Percentiles rank a stretch among this genome's conserved stretches.
Evolutionary conservation across 495 filamentous ascomycete species (phyloP).

Genomic region (Xylaria telfairii): DNA sequence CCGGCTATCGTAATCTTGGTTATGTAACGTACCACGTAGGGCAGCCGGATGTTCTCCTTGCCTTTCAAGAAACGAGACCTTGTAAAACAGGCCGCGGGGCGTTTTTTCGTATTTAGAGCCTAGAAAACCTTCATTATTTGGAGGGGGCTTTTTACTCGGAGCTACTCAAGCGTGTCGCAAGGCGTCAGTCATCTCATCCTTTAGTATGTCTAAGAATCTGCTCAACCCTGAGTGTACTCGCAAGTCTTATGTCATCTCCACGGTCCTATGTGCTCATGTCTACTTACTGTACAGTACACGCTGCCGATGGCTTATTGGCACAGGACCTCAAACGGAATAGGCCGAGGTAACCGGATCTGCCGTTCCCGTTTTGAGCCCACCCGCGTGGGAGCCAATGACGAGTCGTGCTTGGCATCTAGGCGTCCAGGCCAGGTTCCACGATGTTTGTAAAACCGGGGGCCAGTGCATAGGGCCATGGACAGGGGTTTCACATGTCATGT

Average conservation of each 20-base stretch:
- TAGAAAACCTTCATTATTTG: background rate
- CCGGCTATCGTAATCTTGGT: no score
- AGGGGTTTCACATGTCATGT: background rate
- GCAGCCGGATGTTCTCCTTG: background rate
- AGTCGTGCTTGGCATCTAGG: background rate
- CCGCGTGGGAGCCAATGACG: background rate
- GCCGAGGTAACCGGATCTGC: conserved; percentile 5
- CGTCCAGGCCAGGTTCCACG: background rate
- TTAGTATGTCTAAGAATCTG: background rate
- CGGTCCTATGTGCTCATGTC: background rate
- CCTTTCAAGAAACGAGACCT: background rate
- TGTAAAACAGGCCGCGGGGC: background rate
- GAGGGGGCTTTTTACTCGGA: background rate
- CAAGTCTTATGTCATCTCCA: background rate
- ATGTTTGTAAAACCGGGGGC: background rate
- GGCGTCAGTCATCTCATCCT: background rate
- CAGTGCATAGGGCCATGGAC: background rate
- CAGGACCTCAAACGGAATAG: background rate
- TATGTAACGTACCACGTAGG: no score
- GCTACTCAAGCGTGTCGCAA: background rate
- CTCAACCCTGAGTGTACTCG: background rate
- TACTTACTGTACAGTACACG: background rate
- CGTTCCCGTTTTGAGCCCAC: conserved; percentile 8
- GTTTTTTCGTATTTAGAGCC: background rate
- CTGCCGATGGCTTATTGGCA: background rate